Evolutionary conservation across 768 basidiomycete genomes (phyloP).

Genomic region (Termitomyces sp.): DNA sequence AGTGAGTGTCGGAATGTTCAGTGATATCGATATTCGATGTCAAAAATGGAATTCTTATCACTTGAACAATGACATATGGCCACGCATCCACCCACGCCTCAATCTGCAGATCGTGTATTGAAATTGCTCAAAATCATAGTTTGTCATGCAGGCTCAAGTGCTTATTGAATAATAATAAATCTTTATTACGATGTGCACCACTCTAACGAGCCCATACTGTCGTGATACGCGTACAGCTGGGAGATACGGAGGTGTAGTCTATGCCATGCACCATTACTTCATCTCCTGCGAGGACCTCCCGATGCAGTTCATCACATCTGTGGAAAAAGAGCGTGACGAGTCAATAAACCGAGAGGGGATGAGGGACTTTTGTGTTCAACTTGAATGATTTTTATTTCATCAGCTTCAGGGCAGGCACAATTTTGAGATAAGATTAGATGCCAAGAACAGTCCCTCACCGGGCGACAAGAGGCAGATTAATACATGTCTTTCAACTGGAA

Average conservation of each 20-base stretch:
- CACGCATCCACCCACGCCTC: slow-evolving; percentile 1
- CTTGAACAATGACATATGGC: slow-evolving; percentile 3
- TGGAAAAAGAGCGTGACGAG: slow-evolving; percentile 30
- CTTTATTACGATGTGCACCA: slow-evolving; percentile 62
- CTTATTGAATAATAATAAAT: no score
- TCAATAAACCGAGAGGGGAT: slow-evolving; percentile 43
- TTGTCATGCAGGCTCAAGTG: no score
- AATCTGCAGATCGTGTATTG: not conserved
- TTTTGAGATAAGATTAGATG: slow-evolving; percentile 6
- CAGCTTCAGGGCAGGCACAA: slow-evolving; percentile 21
- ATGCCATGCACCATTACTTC: slow-evolving; percentile 87
- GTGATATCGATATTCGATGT: slow-evolving; percentile 24
- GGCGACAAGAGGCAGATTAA: no score
- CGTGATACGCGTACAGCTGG: slow-evolving; percentile 49
- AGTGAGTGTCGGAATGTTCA: slow-evolving; percentile 1
- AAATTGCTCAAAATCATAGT: not conserved
- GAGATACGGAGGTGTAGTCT: slow-evolving; percentile 88
- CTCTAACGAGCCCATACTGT: slow-evolving; percentile 76
- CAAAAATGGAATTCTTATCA: slow-evolving; percentile 19
- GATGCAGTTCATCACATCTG: slow-evolving; percentile 39
- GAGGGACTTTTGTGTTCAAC: not conserved
- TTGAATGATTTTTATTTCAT: slow-evolving; percentile 4
- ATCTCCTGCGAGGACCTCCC: slow-evolving; percentile 84
- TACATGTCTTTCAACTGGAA: not conserved
- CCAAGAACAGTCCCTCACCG: no score